These are phyloP conservation scores for Saccharomycopsis malanga DNA, from an alignment of 805 yeast genomes.

Conservation along the genomic window DNA sequence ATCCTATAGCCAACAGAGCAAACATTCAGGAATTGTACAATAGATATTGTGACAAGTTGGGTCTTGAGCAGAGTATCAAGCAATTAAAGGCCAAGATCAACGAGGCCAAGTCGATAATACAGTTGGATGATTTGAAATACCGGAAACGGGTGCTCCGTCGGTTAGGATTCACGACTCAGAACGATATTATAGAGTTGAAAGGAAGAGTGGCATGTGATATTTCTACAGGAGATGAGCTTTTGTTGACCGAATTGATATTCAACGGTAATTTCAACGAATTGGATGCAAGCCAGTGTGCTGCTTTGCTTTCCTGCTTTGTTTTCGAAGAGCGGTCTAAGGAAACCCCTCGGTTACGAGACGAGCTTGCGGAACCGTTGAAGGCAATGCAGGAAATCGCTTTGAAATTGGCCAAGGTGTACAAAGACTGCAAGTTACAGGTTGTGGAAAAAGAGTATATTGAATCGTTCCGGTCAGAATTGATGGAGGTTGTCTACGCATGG, in stretches of 20 bases:
- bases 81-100: constrained; percentile 54
- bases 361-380: constrained; percentile 85
- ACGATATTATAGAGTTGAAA: constrained; percentile 88
- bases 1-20: constrained; percentile 59
- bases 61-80: constrained; percentile 51
- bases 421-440: constrained; percentile 84
- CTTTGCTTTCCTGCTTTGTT: constrained; percentile 87
- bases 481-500: constrained; percentile 98
- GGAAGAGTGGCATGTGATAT: constrained; percentile 98
- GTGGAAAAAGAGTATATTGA: constrained; percentile 91
- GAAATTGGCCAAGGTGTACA: constrained; percentile 80
- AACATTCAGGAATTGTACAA: constrained; percentile 57
- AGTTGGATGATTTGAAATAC: constrained; percentile 86
- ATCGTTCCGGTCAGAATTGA: constrained; percentile 82
- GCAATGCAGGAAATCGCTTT: constrained; percentile 86
- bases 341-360: constrained; percentile 77
- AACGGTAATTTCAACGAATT: constrained; percentile 91
- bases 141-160: constrained; percentile 90
- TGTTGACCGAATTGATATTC: constrained; percentile 86
- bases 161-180: constrained; percentile 78
- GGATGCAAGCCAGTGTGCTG: constrained; percentile 85
- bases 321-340: constrained; percentile 95
- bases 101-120: constrained; percentile 87
- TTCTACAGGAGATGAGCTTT: constrained; percentile 76
- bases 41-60: constrained; percentile 58